Evolutionary conservation across 108 stramenopile genomes (phyloP).

Genomic region (Nitzschia inconspicua): DNA sequence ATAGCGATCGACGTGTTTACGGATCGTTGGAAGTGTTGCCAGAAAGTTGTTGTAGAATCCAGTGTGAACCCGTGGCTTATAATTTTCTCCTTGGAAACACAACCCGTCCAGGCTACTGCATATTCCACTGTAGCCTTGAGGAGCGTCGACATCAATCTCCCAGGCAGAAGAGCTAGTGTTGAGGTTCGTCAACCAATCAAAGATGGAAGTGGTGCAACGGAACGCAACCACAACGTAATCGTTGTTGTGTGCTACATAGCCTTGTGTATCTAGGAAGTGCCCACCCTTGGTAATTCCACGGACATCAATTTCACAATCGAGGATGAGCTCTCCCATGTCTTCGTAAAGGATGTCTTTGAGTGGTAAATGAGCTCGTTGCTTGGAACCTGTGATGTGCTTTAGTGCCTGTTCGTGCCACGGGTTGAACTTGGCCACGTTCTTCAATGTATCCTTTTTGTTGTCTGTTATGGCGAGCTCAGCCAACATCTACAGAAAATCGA

Average conservation of each 20-base stretch:
- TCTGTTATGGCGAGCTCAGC: slow-evolving; percentile 45
- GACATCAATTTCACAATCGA: slow-evolving; percentile 38
- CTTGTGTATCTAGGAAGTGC: slow-evolving; percentile 47
- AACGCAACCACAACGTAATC: slow-evolving; percentile 48
- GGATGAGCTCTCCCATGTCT: slow-evolving; percentile 28
- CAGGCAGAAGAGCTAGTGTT: slow-evolving; percentile 37
- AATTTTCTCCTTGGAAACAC: slow-evolving; percentile 19
- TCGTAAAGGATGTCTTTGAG: slow-evolving; percentile 36
- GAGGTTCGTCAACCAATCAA: slow-evolving; percentile 57
- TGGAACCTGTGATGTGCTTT: slow-evolving; percentile 43
- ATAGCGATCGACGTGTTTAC: slow-evolving; percentile 41
- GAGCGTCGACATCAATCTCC: slow-evolving; percentile 36
- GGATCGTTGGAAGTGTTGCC: slow-evolving; percentile 27
- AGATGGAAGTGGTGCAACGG: slow-evolving; percentile 47
- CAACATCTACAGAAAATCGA: slow-evolving; percentile 8
- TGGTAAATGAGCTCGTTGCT: slow-evolving; percentile 47
- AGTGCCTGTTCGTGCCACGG: slow-evolving; percentile 59
- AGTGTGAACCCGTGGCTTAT: slow-evolving; percentile 50
- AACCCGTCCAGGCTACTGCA: slow-evolving; percentile 24
- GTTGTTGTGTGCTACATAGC: slow-evolving; percentile 66
- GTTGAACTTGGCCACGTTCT: slow-evolving; percentile 22
- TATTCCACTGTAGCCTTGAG: slow-evolving; percentile 24
- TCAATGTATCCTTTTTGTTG: slow-evolving; percentile 29
- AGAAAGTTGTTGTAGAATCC: slow-evolving; percentile 64
- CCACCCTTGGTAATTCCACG: slow-evolving; percentile 20